Conservation (phyloP, 192 early-diverging fungal species). For the Phycomyces blakesleeanus region DNA sequence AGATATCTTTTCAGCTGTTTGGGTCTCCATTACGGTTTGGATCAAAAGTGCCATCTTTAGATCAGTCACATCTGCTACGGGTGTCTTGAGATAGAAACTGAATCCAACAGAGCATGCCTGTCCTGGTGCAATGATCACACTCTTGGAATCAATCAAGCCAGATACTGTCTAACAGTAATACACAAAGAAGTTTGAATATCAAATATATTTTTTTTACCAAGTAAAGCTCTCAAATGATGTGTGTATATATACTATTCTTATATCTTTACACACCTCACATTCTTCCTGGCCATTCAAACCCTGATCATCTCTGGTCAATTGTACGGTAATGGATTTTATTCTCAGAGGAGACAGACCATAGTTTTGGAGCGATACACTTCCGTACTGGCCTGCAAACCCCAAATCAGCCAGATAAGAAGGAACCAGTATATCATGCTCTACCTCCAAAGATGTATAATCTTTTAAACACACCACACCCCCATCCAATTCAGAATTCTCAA, state of each 20-base stretch:
- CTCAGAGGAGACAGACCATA: constrained; percentile 27
- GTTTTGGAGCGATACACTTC: constrained; percentile 26
- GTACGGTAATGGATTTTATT: constrained; percentile 33
- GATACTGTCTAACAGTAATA: not conserved
- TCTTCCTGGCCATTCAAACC: not conserved
- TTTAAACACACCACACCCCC: not conserved
- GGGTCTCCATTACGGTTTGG: not conserved
- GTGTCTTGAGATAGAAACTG: not conserved
- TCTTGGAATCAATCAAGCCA: not conserved
- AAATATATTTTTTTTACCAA: too few relatives aligned
- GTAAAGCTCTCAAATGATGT: too few relatives aligned
- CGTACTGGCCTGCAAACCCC: constrained; percentile 18
- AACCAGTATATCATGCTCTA: constrained; percentile 1
- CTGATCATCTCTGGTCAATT: constrained; percentile 5
- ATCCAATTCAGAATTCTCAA: too few relatives aligned
- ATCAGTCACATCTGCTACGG: not conserved
- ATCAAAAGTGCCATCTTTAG: not conserved
- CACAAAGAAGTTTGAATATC: too few relatives aligned
- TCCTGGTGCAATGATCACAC: not conserved
- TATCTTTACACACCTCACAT: constrained; percentile 4
- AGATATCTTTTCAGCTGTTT: constrained; percentile 2
- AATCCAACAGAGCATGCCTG: constrained; percentile 7
- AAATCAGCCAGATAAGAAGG: constrained; percentile 14
- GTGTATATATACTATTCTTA: too few relatives aligned
- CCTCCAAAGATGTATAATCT: not conserved